Percentiles rank a stretch among this genome's conserved stretches.
phyloP scores from a whole-genome alignment of 495 filamentous ascomycete genomes.

The Trichoderma erinaceum region DNA sequence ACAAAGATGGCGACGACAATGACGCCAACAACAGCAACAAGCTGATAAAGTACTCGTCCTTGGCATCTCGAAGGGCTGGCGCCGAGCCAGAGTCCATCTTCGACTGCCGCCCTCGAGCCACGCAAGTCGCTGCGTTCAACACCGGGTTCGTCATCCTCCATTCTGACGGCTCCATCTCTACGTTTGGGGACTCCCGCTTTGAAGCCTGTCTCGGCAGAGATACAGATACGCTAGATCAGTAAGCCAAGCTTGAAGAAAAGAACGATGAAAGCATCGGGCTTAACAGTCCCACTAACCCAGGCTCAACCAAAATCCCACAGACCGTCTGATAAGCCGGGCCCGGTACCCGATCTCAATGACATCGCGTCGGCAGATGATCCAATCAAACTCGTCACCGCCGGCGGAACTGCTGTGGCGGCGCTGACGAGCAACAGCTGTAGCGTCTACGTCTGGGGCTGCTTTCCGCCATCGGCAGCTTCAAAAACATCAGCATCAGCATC shows the following conservation, averaged over 20 bases:
- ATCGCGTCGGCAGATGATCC: constrained; percentile 38
- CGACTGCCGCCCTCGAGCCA: constrained; percentile 22
- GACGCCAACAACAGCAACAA: constrained; percentile 4
- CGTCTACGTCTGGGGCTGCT: constrained; percentile 59
- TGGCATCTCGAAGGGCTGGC: neutral
- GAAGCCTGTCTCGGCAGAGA: constrained; percentile 42
- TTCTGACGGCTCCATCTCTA: constrained; percentile 44
- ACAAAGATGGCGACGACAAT: neutral
- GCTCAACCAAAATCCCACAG: constrained; percentile 17
- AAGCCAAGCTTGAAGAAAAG: constrained; percentile 16
- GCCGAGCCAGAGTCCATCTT: neutral
- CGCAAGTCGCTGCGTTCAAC: constrained; percentile 45
- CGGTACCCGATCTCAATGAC: constrained; percentile 43
- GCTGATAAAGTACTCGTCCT: neutral
- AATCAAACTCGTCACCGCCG: constrained; percentile 47
- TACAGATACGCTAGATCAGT: constrained; percentile 26
- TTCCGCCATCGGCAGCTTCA: constrained; percentile 18
- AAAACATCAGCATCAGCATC: neutral
- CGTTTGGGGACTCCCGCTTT: constrained; percentile 56
- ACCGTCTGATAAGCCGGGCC: constrained; percentile 37
- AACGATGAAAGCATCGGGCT: neutral
- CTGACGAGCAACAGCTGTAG: constrained; percentile 48
- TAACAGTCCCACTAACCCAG: neutral
- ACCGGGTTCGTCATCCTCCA: constrained; percentile 49
- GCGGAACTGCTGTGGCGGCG: constrained; percentile 52